Conservation (phyloP, 768 basidiomycete species). For the Amanita pallidorosea region DNA sequence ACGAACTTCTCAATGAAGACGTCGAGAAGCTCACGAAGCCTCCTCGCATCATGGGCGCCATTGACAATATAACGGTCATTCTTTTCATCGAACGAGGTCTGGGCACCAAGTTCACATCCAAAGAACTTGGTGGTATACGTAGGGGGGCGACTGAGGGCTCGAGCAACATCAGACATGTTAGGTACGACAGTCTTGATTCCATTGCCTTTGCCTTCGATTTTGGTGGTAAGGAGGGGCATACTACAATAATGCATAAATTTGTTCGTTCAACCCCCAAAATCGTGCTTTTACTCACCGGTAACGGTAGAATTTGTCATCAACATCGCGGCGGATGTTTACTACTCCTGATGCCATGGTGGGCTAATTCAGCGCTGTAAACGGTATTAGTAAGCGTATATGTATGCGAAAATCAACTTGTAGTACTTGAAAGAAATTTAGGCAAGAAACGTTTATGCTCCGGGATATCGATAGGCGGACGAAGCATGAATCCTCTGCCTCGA, state of each 20-base stretch:
- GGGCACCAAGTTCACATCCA: slow-evolving; percentile 96
- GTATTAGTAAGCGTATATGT: neutral
- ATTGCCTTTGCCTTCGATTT: slow-evolving; percentile 98
- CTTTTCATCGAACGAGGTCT: slow-evolving; percentile 93
- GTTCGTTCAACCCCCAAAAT: neutral
- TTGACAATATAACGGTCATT: slow-evolving; percentile 98
- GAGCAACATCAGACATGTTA: slow-evolving; percentile 97
- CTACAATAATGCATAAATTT: slow-evolving; percentile 23
- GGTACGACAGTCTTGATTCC: slow-evolving; percentile 99
- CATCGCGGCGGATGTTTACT: slow-evolving; percentile 92
- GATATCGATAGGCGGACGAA: slow-evolving; percentile 77
- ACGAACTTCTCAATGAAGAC: slow-evolving; percentile 98
- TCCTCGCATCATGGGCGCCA: slow-evolving; percentile 85
- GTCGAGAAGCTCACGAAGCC: slow-evolving; percentile 92
- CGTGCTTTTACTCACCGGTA: slow-evolving; percentile 50
- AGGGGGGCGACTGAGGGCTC: slow-evolving; percentile 89
- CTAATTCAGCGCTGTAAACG: slow-evolving; percentile 45
- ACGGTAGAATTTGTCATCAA: slow-evolving; percentile 95
- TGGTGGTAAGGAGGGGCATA: slow-evolving; percentile 91
- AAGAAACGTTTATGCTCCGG: slow-evolving; percentile 53
- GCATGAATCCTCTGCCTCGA: slow-evolving; percentile 82
- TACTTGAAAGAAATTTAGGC: slow-evolving; percentile 38
- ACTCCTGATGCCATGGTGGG: slow-evolving; percentile 82
- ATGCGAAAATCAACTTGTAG: slow-evolving; percentile 25
- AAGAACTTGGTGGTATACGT: slow-evolving; percentile 99